Base-by-base conservation (phyloP, 2,329 filamentous ascomycete species). In the Alternaria sp. region DNA sequence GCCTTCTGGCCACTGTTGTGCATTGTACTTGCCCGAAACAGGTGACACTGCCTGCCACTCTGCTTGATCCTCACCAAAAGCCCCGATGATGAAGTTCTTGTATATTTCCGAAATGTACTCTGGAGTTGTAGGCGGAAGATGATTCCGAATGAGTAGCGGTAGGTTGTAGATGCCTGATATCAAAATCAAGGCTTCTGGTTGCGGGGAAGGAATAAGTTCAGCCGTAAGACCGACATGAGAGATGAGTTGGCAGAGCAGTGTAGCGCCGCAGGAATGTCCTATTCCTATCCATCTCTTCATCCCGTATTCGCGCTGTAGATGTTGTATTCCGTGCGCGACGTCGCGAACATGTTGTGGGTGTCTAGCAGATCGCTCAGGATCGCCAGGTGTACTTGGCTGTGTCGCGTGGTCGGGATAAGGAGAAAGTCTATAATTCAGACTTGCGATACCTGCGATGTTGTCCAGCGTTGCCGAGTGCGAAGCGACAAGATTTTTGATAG, bases 121-220 rank as follows among this genome's bases (percentile, higher is more conserved):
- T 0, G 72, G 62, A 43, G 64, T 71, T 0, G 57, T 11, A 0
- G 72, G 73, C 1, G 83, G 79, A 4, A 66, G 61, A 43, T 85
- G 82, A 48, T 82, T 80, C 9, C 70, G 59, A 2, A 85, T 74
- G 20, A 92, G 76, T 0, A 82, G 83, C 8, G 81, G 81, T 10
- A 93, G 76, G 70, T 90, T 86, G 75, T 92, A 92, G 22, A 93
- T 86, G 1, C 90, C 90, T 57, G 86, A 85, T 20, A 91, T 77
- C 34, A 88, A 85, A 5, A 91, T 73, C n/a, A 91, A 77, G 4
- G 84, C 85, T 3, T 79, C 70, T 0, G 62, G 66, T 1, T 57
- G 58, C 16, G 46, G 46, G n/a, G 30, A 7, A 3, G 46, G 30
- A 7, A 18, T 3, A 1, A 50, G 32, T 16, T 38, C 30, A 11